Evolutionary conservation across 1,284 basidiomycete species (phyloP), one percentile per base, ranked within the genome.

Genomic region (Austroboletus olivaceoglutinosus): DNA sequence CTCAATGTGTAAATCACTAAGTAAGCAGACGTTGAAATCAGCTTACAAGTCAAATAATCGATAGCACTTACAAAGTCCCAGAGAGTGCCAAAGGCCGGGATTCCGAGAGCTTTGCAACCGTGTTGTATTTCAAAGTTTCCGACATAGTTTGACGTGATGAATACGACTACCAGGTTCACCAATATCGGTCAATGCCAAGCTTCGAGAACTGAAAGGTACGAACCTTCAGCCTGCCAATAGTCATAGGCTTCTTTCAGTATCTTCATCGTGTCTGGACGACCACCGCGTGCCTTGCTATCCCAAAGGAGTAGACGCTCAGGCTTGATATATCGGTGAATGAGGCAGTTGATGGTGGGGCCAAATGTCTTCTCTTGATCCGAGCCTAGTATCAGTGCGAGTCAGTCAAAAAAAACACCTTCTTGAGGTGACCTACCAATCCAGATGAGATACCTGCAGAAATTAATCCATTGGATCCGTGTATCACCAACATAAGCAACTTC

Each of bases 281-380:
- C 83, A 43, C 86, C 85, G 50, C 81, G 73, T 45, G 71, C 68
- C 67, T 85, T 88, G 54, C 78, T 81, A 67, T 89, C 86, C 86
- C 87, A 89, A 21, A 89, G 74, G 16, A 83, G 72, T 23, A 82
- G 71, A 38, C 86, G 82, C 63, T 87, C 85, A 34, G 85, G 83
- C 53, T 75, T 82, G 37, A 89, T 72, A 60, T 86, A 76, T 50
- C 77, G 74, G 59, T 81, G 76, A 56, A 89, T 87, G 43, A 89
- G 75, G 18, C 80, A 78, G 55, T 76, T 80, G 56, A 89, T 85
- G 31, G 86, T 89, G 34, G 85, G 82, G 13, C 86, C 86, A 59
- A 89, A 89, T 1, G 86, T 89, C 72, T 85, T 86, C 67, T 86
- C 82, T 67, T 86, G 84, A 61, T 87, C 85, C 50, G 83, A 85